Evolutionary conservation across 352 stramenopile genomes (phyloP).

Genomic region (Pythium folliculosum): DNA sequence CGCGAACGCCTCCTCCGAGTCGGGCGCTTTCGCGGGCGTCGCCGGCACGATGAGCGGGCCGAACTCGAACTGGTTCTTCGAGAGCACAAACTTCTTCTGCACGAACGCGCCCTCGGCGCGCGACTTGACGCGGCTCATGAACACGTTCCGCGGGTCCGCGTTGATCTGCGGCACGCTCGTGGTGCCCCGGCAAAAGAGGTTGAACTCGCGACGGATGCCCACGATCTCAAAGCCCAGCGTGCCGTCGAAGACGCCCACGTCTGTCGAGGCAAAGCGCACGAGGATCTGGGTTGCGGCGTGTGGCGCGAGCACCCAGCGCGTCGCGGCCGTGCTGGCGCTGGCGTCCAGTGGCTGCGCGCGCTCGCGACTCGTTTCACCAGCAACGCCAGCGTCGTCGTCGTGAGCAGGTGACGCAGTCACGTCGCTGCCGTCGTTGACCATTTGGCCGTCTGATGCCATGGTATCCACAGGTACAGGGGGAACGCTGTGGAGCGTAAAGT

Average conservation of each 20-base stretch:
- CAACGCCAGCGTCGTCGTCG: not conserved
- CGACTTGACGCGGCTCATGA: slow-evolving; percentile 93
- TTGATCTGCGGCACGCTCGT: slow-evolving; percentile 93
- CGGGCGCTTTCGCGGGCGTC: slow-evolving; percentile 21
- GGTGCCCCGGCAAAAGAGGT: slow-evolving; percentile 75
- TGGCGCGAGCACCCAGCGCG: slow-evolving; percentile 84
- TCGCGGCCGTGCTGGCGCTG: slow-evolving; percentile 17
- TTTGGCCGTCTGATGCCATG: not conserved
- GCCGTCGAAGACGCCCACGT: slow-evolving; percentile 82
- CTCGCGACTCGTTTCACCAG: slow-evolving; percentile 1
- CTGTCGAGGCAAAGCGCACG: slow-evolving; percentile 79
- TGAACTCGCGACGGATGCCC: slow-evolving; percentile 81
- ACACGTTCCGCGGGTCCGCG: slow-evolving; percentile 92
- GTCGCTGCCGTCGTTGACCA: not conserved
- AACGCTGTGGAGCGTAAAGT: slow-evolving; percentile 54
- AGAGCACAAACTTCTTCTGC: slow-evolving; percentile 92
- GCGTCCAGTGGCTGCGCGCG: not conserved
- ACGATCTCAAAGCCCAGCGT: slow-evolving; percentile 92
- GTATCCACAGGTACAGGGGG: not conserved
- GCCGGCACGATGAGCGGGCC: slow-evolving; percentile 84
- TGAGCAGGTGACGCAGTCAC: not conserved
- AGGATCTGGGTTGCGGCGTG: slow-evolving; percentile 57
- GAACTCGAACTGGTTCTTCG: slow-evolving; percentile 92
- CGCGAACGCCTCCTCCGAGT: slow-evolving; percentile 51
- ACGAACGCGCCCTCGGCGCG: slow-evolving; percentile 63